Evolutionary conservation across 257 asterid genomes (phyloP).

Genomic region (Schizonepeta tenuifolia): DNA sequence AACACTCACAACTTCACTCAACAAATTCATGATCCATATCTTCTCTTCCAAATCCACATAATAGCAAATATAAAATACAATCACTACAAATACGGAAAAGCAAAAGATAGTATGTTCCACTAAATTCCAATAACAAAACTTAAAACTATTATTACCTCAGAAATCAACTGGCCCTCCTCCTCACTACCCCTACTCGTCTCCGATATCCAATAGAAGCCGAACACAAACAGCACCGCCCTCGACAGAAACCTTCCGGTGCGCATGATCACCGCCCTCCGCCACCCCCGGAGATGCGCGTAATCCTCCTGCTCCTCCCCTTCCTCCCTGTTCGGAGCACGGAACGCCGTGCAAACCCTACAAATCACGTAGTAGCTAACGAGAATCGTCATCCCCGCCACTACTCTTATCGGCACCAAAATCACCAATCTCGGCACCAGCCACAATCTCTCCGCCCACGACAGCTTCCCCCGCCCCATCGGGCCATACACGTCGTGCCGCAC

Average conservation of each 20-base stretch:
- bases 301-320: slow-evolving; percentile 94
- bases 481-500: slow-evolving; percentile 84
- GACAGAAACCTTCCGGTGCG: slow-evolving; percentile 65
- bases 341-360: slow-evolving; percentile 81
- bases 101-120: neutral
- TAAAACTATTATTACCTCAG: slow-evolving; percentile 43
- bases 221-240: slow-evolving; percentile 67
- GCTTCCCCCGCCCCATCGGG: slow-evolving; percentile 69
- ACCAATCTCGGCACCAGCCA: slow-evolving; percentile 61
- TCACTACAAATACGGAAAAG: neutral
- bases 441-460: slow-evolving; percentile 65
- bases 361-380: slow-evolving; percentile 73
- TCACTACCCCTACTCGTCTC: slow-evolving; percentile 39
- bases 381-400: slow-evolving; percentile 49
- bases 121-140: slow-evolving; percentile 1
- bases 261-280: slow-evolving; percentile 79
- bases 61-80: neutral
- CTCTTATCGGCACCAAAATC: slow-evolving; percentile 66
- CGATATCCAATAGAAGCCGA: slow-evolving; percentile 80
- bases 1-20: neutral
- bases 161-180: slow-evolving; percentile 38
- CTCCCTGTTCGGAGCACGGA: slow-evolving; percentile 64
- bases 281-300: slow-evolving; percentile 88
- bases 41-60: neutral
- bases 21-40: slow-evolving; percentile 15